Conservation (phyloP, 2,329 filamentous ascomycete species). For the Claviceps capensis region DNA sequence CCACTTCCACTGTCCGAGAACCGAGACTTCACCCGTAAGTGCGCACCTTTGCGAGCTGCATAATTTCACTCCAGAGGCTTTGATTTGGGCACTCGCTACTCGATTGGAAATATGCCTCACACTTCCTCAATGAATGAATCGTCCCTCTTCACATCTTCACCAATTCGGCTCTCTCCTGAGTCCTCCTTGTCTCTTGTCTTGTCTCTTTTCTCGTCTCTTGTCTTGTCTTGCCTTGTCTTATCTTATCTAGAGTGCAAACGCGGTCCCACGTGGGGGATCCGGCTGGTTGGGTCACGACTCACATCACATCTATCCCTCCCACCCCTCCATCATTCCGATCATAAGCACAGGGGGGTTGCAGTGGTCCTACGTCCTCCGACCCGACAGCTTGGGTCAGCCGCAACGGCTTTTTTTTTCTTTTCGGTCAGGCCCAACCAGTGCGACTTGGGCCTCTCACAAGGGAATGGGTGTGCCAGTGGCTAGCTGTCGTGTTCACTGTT, state of each 20-base stretch:
- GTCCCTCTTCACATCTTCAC: neutral
- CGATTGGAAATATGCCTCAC: too few species aligned
- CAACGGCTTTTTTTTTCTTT: constrained; percentile 1
- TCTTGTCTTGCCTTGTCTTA: neutral
- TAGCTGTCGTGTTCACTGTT: neutral
- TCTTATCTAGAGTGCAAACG: neutral
- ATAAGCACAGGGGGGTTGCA: constrained; percentile 2
- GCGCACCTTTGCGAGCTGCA: neutral
- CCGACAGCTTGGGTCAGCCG: constrained; percentile 7
- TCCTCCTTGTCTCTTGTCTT: neutral
- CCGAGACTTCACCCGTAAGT: neutral
- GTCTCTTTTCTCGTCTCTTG: neutral
- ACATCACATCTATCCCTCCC: constrained; percentile 1
- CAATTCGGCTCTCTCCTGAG: neutral
- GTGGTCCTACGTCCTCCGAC: constrained; percentile 1
- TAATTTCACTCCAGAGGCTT: too few species aligned
- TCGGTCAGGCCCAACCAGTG: constrained; percentile 5
- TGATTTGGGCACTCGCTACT: too few species aligned
- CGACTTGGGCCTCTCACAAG: neutral
- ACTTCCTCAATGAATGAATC: too few species aligned
- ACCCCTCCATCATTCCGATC: neutral
- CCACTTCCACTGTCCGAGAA: neutral
- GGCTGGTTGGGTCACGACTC: constrained; percentile 1
- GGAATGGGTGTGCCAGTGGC: neutral
- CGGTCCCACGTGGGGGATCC: constrained; percentile 5